Evolutionary conservation across 2,329 filamentous ascomycete species (phyloP), one percentile per base, ranked within the genome.

Genomic region (Aspergillus fumigatus): DNA sequence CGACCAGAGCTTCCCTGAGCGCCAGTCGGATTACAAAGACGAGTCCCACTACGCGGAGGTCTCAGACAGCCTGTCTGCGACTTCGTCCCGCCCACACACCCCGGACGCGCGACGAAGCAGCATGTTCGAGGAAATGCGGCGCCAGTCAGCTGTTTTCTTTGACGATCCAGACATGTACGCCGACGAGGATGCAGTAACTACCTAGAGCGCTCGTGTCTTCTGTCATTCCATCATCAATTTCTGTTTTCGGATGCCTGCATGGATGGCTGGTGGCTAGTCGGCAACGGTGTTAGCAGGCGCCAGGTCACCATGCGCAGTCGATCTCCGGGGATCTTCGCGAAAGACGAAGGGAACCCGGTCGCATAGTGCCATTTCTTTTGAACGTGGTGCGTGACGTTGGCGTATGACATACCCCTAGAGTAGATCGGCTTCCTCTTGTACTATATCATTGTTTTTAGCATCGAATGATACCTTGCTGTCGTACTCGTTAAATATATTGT

Each of bases 81-180:
- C 51, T 10, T 61, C 62, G 6, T 65, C 63, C 9, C 63, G 64
- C 40, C 57, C 63, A 50, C 62, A 65, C 21, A 63, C 64, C 50
- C 62, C 64, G 17, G 62, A 40, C 23, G 58, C 58, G 25, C 55
- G 63, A 29, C 64, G 63, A 35, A 64, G 67, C 14, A 73, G 68
- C 47, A 65, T 79, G 21, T 61, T 79, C 45, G 72, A 78, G 59
- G 77, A 79, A 59, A 68, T 79, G 59, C 67, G 72, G 40, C 70
- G 77, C 47, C 77, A 79, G 60, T 76, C 75, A 21, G 74, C 77
- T 23, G 77, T 79, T 6, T 77, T 79, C 57, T 79, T 78, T 62
- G 73, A 77, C 49, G 76, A 78, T 63, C 49, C 64, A 0, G 73
- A 75, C 57, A 59, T 72, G 11, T 71, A 71, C 52, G 65, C 63